Percentiles rank a stretch among this genome's conserved stretches.
phyloP scores from a whole-genome alignment of 768 basidiomycete genomes.

The Podaxis carcinomalis region DNA sequence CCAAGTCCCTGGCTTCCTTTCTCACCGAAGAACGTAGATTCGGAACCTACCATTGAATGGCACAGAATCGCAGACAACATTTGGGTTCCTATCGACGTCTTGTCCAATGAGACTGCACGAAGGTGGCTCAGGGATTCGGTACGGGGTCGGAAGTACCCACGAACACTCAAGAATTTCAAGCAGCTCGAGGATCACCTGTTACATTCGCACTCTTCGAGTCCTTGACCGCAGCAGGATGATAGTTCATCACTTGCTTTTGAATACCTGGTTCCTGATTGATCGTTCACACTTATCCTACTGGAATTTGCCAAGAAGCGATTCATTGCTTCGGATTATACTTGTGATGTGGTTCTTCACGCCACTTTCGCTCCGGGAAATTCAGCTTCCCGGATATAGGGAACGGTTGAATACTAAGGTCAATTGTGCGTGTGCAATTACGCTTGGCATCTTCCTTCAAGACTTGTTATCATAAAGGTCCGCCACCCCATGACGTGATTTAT shows the following conservation, averaged over 20 bases:
- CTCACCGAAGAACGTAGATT: conserved; percentile 16
- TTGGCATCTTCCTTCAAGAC: no score
- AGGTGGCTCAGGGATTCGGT: conserved; percentile 5
- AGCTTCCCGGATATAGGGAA: no score
- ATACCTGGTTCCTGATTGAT: background rate
- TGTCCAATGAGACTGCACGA: background rate
- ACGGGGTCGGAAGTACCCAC: background rate
- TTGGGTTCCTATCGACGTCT: conserved; percentile 13
- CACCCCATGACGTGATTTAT: no score
- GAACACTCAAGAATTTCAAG: background rate
- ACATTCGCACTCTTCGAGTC: background rate
- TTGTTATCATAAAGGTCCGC: no score
- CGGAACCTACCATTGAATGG: conserved; percentile 20
- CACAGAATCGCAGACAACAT: conserved; percentile 14
- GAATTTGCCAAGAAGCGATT: background rate
- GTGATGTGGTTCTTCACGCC: background rate
- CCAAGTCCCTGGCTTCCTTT: background rate
- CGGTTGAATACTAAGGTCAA: no score
- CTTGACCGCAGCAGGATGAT: background rate
- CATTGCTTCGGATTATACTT: background rate
- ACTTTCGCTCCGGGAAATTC: background rate
- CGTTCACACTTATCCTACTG: background rate
- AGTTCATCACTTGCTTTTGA: background rate
- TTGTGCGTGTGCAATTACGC: no score
- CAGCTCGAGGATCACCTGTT: background rate